phyloP scores from a whole-genome alignment of 2,329 filamentous ascomycete genomes.

The Colletotrichum gigasporum region DNA sequence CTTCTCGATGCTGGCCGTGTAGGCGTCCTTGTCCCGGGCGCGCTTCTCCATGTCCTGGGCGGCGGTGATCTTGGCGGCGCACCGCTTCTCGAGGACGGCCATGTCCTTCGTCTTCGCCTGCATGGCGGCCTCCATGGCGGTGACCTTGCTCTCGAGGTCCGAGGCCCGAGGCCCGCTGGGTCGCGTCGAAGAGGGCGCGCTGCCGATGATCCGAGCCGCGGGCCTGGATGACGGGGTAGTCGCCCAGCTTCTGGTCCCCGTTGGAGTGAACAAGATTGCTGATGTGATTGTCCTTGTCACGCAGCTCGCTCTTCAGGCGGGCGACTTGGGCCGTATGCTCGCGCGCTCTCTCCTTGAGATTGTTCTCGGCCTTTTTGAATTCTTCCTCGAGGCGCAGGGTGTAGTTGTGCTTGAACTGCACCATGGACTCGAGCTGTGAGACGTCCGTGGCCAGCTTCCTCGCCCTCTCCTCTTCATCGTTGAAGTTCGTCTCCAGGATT shows the following conservation, averaged over 20 bases:
- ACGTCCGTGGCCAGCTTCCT: no score
- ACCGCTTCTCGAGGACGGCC: background rate
- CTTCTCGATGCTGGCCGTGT: background rate
- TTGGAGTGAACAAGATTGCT: background rate
- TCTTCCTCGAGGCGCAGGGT: no score
- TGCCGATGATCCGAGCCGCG: background rate
- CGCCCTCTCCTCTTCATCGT: no score
- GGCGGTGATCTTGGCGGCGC: background rate
- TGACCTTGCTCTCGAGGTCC: conserved; percentile 7
- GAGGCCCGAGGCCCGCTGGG: background rate
- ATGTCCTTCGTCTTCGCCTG: background rate
- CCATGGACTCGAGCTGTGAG: no score
- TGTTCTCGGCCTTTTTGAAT: no score
- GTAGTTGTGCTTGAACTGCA: no score
- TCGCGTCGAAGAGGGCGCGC: background rate
- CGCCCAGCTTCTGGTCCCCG: background rate
- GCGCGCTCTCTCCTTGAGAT: no score
- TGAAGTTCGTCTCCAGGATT: no score
- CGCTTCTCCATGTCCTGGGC: background rate
- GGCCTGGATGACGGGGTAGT: background rate
- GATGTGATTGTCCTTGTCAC: background rate
- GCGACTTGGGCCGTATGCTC: no score
- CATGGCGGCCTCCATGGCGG: background rate
- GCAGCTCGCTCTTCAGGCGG: background rate
- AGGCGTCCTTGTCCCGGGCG: background rate